phyloP scores from a whole-genome alignment of 1,284 basidiomycete genomes.

The Sporisorium scitamineum region DNA sequence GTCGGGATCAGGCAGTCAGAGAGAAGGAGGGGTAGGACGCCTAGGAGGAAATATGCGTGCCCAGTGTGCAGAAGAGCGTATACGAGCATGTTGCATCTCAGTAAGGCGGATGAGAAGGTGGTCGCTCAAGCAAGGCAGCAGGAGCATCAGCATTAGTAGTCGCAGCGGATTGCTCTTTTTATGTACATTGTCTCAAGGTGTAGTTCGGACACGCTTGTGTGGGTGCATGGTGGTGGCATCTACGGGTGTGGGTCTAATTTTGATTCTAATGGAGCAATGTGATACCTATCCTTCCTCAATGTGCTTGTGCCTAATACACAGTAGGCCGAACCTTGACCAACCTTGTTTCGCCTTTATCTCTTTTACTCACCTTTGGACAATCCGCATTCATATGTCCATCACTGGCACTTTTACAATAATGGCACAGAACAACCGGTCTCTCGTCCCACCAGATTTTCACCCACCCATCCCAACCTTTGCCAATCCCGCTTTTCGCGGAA shows the following conservation, averaged over 20 bases:
- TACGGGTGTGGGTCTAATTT: too few species aligned
- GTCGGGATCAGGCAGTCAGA: conserved; percentile 57
- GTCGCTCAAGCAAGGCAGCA: conserved; percentile 49
- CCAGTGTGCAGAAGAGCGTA: conserved; percentile 65
- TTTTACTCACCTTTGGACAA: neutral
- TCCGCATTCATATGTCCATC: neutral
- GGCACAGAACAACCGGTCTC: neutral
- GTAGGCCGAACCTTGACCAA: neutral
- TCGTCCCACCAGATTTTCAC: conserved; percentile 6
- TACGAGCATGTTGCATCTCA: conserved; percentile 58
- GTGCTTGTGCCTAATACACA: neutral
- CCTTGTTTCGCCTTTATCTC: neutral
- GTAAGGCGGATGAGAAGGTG: conserved; percentile 58
- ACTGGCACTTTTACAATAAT: neutral
- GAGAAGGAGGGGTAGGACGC: conserved; percentile 59
- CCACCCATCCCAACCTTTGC: neutral
- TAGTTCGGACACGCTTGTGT: neutral
- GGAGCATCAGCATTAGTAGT: neutral
- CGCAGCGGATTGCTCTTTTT: neutral
- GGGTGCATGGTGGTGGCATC: neutral
- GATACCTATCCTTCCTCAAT: too few species aligned
- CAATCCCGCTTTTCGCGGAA: neutral
- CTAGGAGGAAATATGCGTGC: conserved; percentile 63
- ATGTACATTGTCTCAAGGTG: neutral
- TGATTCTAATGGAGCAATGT: neutral